Evolutionary conservation across 2,329 filamentous ascomycete genomes (phyloP), one percentile per base, ranked within the genome.

Genomic region (Aspergillus versicolor): DNA sequence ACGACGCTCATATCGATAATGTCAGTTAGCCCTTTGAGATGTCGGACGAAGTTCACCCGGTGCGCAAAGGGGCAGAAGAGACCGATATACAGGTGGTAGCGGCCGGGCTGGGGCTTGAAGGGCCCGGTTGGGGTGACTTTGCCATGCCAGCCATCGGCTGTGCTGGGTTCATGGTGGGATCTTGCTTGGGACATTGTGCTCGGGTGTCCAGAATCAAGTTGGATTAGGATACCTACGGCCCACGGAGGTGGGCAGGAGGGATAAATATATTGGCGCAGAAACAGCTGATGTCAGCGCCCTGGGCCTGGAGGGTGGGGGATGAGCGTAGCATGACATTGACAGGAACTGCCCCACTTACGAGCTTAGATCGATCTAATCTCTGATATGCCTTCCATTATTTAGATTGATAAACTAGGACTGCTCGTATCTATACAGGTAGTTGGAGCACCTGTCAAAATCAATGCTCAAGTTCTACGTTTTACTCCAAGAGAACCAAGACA

Each of bases 41-140:
- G 77, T 5, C 84, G 77, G 8, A 84, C 75, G 11, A 88, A 71
- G 62, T 85, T 85, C 15, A 72, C 81, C 11, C 85, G 80, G 65
- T 88, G 85, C 2, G 85, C 84, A 62, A 87, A 88, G 2, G 85
- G 85, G 63, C 85, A 88, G 73, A 88, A 88, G 27, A 87, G 78
- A 19, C 77, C 81, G 41, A 84, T 79, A 63, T 83, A 84, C 2
- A 84, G 70, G 64, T 84, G 81, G 68, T 84, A 84, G 41, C 82
- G 76, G 46, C 75, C 76, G 38, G 74, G 76, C 61, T 82, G 79
- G 2, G 81, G 78, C 5, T 76, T 74, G 63, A 84, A 84, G 15
- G 77, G 70, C 13, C 77, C 75, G 15, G 75, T 11, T 15, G 72
- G 64, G 17, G 76, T 73, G 56, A 84, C 81, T 48, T 77, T 71